These are phyloP conservation scores for Diplodia corticola DNA, from an alignment of 2,329 filamentous ascomycete species.

Conservation along the genomic window DNA sequence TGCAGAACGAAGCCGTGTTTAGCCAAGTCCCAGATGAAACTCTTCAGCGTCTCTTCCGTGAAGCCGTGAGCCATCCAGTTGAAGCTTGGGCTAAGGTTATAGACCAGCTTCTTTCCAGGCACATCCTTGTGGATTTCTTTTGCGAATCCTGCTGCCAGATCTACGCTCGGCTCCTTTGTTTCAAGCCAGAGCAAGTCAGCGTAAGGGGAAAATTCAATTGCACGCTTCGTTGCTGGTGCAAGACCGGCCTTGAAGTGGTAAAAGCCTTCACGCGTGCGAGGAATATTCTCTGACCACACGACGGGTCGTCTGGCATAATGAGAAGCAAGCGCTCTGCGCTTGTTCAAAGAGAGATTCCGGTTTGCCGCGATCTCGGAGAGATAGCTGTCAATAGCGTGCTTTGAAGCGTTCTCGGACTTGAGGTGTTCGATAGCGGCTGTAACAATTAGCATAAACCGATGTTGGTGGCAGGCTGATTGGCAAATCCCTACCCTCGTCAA, in stretches of 20 bases:
- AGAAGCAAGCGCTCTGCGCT: constrained; percentile 71
- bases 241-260: constrained; percentile 89
- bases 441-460: background rate
- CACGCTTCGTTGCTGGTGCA: constrained; percentile 85
- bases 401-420: constrained; percentile 62
- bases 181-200: constrained; percentile 97
- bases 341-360: constrained; percentile 73
- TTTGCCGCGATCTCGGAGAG: constrained; percentile 61
- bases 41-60: constrained; percentile 75
- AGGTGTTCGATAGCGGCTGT: constrained; percentile 74
- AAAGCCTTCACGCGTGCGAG: constrained; percentile 88
- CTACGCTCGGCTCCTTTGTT: constrained; percentile 83
- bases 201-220: constrained; percentile 85
- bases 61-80: constrained; percentile 99
- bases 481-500: constrained; percentile 69
- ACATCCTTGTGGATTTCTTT: constrained; percentile 68
- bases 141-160: constrained; percentile 73
- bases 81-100: constrained; percentile 95
- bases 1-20: constrained; percentile 63
- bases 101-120: constrained; percentile 87
- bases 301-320: constrained; percentile 67
- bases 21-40: constrained; percentile 95
- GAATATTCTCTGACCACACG: constrained; percentile 87
- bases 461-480: background rate
- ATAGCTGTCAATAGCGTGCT: constrained; percentile 68